These are phyloP conservation scores for Rhodotorula sp. DNA, from an alignment of 1,284 basidiomycete species.

Conservation along the genomic window DNA sequence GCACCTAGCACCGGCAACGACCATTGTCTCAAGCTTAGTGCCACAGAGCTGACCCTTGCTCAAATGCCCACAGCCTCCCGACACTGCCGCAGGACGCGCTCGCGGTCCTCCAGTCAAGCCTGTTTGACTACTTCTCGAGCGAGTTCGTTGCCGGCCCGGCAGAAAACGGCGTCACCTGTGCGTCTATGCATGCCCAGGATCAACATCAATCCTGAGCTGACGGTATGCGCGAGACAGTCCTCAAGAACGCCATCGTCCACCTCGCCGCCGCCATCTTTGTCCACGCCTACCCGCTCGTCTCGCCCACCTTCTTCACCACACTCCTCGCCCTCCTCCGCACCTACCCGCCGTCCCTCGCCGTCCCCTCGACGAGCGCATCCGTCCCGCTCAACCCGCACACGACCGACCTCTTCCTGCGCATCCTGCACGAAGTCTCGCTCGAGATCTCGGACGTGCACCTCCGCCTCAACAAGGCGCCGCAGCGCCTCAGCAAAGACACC, in stretches of 20 bases:
- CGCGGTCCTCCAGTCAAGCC: conserved; percentile 64
- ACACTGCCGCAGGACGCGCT: conserved; percentile 69
- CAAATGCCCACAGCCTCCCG: conserved; percentile 60
- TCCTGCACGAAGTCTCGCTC: conserved; percentile 85
- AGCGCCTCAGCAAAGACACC: conserved; percentile 74
- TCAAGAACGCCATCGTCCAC: conserved; percentile 97
- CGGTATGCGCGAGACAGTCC: conserved; percentile 56
- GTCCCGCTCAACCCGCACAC: conserved; percentile 72
- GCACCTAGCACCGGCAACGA: neutral
- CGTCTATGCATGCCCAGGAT: neutral
- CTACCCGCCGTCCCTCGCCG: conserved; percentile 56
- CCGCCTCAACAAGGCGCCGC: conserved; percentile 63
- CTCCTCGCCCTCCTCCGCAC: conserved; percentile 69
- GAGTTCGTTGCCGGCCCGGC: conserved; percentile 76
- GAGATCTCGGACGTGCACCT: conserved; percentile 91
- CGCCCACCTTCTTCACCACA: conserved; percentile 77
- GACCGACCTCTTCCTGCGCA: conserved; percentile 78
- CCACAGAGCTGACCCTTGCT: conserved; percentile 14
- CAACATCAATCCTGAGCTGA: neutral
- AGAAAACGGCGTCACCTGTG: conserved; percentile 66
- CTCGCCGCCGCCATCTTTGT: conserved; percentile 94
- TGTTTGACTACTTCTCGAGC: conserved; percentile 71
- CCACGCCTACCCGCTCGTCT: conserved; percentile 78
- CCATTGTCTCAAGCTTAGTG: too few species aligned
- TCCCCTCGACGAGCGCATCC: conserved; percentile 41